phyloP scores from a whole-genome alignment of 441 rosid species.

The Adansonia rubrostipa region DNA sequence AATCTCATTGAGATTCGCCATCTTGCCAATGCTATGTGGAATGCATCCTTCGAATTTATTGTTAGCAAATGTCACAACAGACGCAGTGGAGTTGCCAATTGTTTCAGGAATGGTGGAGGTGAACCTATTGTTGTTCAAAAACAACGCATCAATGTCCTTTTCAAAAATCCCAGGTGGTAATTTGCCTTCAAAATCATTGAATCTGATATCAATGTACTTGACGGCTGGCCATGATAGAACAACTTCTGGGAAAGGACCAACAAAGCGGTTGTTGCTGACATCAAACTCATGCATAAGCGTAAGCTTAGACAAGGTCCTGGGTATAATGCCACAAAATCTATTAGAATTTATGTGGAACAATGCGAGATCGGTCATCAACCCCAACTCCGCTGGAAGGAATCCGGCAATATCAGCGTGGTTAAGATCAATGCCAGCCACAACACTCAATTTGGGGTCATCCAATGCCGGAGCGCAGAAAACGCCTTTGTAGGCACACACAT shows the following conservation, averaged over 20 bases:
- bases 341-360: constrained; percentile 82
- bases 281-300: constrained; percentile 76
- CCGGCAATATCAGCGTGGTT: constrained; percentile 91
- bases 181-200: constrained; percentile 77
- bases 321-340: constrained; percentile 81
- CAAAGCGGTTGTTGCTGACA: constrained; percentile 86
- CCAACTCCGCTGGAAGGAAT: constrained; percentile 74
- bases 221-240: constrained; percentile 55
- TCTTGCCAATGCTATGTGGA: constrained; percentile 67
- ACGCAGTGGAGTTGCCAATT: constrained; percentile 61
- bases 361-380: constrained; percentile 67
- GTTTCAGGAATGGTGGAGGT: constrained; percentile 59
- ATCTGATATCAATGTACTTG: constrained; percentile 66
- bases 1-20: constrained; percentile 71
- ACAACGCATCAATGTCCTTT: constrained; percentile 65
- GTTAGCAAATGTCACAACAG: constrained; percentile 70
- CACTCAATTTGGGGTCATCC: constrained; percentile 51
- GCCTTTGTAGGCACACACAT: constrained; percentile 72
- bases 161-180: constrained; percentile 60
- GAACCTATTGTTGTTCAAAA: constrained; percentile 83
- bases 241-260: constrained; percentile 66
- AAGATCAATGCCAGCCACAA: constrained; percentile 74
- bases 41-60: constrained; percentile 80
- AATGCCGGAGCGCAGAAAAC: constrained; percentile 75
- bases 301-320: constrained; percentile 58